Evolutionary conservation across 768 basidiomycete genomes (phyloP).

Genomic region (Symmetrospora coprosmae): DNA sequence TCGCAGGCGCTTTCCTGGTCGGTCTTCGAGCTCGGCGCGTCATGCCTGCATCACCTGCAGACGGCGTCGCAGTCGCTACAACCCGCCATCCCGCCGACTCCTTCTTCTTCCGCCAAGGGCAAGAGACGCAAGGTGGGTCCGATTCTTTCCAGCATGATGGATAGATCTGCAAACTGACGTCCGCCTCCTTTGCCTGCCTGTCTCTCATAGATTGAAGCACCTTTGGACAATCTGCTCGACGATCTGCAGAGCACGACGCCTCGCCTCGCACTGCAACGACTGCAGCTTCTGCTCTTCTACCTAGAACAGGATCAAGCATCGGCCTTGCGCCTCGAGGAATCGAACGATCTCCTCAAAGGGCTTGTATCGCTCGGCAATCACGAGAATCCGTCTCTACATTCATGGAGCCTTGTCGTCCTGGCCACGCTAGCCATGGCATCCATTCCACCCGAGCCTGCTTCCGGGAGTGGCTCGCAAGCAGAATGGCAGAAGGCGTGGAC

Average conservation of each 20-base stretch:
- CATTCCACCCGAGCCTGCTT: not conserved
- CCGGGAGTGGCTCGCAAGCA: conserved; percentile 15
- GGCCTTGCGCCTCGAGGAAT: too few relatives aligned
- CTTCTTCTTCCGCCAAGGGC: conserved; percentile 19
- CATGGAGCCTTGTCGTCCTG: not conserved
- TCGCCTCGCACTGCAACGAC: not conserved
- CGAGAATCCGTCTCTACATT: not conserved
- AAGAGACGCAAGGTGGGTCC: not conserved
- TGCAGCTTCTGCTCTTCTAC: not conserved
- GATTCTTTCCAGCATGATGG: not conserved
- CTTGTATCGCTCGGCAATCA: not conserved
- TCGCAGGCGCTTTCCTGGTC: conserved; percentile 65
- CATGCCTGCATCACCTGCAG: conserved; percentile 44
- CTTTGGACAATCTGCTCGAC: not conserved
- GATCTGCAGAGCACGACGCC: not conserved
- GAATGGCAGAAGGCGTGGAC: conserved; percentile 73
- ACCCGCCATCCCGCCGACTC: conserved; percentile 10
- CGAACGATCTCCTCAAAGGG: not conserved
- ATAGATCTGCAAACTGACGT: too few relatives aligned
- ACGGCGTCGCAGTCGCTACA: not conserved
- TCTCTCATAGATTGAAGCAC: not conserved
- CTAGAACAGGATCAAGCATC: conserved; percentile 18
- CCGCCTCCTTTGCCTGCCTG: not conserved
- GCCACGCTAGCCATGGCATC: conserved; percentile 15
- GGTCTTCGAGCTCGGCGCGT: conserved; percentile 62